A percentile compares a stretch with the other conserved stretches of the same genome.
Conservation (phyloP, 441 rosid genomes). For the Syzygium syzygioides region DNA sequence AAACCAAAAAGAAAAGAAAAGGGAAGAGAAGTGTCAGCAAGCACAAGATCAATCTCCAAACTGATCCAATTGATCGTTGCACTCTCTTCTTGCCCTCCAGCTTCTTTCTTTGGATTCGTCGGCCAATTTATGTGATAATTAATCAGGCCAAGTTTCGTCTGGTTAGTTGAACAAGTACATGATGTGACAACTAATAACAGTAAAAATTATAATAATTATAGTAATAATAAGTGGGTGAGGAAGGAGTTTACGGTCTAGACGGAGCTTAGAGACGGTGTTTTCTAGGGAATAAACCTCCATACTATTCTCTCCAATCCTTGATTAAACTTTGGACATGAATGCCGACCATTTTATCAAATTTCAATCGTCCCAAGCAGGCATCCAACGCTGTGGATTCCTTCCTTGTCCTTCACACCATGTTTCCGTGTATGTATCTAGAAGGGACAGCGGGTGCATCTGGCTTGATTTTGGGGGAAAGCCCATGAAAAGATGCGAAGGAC, state of each 20-base stretch:
- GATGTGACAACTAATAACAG: not conserved
- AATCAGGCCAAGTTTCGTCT: not conserved
- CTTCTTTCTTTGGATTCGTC: not conserved
- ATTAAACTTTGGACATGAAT: not conserved
- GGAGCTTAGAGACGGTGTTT: not conserved
- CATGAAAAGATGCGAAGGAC: too few species aligned
- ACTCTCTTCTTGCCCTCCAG: not conserved
- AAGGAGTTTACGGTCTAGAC: not conserved
- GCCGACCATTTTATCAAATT: not conserved
- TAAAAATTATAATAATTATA: not conserved
- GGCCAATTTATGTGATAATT: not conserved
- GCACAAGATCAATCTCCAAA: not conserved
- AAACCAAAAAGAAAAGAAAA: not conserved
- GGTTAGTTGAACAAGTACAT: not conserved
- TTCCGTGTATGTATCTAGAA: not conserved
- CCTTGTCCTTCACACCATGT: not conserved
- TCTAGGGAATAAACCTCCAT: not conserved
- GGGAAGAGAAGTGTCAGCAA: rapidly evolving
- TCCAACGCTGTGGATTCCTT: not conserved
- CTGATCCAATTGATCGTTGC: not conserved
- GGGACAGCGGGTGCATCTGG: not conserved
- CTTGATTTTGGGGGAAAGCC: too few species aligned
- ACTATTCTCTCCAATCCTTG: not conserved
- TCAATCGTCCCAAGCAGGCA: not conserved
- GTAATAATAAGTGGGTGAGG: not conserved